A percentile compares a stretch with the other conserved stretches of the same genome.
Conservation (phyloP, 768 basidiomycete species). For the Termitomyces titanicus region DNA sequence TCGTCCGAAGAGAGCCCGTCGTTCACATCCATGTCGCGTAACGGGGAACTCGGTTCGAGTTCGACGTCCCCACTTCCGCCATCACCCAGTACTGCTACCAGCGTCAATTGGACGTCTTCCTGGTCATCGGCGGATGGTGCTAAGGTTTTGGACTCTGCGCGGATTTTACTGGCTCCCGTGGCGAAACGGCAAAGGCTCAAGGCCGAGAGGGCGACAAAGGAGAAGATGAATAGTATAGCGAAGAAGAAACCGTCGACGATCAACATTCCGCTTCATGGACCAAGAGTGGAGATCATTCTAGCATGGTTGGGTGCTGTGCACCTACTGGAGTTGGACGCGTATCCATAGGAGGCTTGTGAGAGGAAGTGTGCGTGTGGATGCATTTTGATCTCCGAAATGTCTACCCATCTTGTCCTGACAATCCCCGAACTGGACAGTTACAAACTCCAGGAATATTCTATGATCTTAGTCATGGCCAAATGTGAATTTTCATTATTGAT, state of each 20-base stretch:
- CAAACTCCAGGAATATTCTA: neutral
- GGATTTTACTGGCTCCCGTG: constrained; percentile 74
- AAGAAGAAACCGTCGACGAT: constrained; percentile 64
- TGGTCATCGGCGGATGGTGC: constrained; percentile 35
- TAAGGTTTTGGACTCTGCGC: constrained; percentile 60
- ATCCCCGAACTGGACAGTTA: neutral
- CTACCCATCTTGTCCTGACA: too few relatives aligned
- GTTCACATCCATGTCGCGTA: constrained; percentile 17
- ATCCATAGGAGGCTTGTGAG: constrained; percentile 1
- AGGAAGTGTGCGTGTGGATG: neutral
- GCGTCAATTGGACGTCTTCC: constrained; percentile 1
- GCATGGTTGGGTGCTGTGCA: constrained; percentile 85
- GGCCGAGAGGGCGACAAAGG: constrained; percentile 41
- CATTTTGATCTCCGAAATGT: neutral
- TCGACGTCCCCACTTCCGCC: neutral
- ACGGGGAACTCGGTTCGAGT: constrained; percentile 15
- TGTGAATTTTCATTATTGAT: neutral
- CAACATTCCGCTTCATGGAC: constrained; percentile 82
- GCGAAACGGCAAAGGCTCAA: constrained; percentile 58
- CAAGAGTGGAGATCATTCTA: constrained; percentile 79
- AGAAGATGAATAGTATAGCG: constrained; percentile 54
- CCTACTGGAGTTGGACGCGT: constrained; percentile 64
- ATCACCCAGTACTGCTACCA: constrained; percentile 7
- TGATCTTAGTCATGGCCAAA: neutral
- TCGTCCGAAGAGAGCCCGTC: constrained; percentile 14